Evolutionary conservation across 306 rosid species (phyloP), one percentile per base, ranked within the genome.

Genomic region (Cyclanthera cordifolia): DNA sequence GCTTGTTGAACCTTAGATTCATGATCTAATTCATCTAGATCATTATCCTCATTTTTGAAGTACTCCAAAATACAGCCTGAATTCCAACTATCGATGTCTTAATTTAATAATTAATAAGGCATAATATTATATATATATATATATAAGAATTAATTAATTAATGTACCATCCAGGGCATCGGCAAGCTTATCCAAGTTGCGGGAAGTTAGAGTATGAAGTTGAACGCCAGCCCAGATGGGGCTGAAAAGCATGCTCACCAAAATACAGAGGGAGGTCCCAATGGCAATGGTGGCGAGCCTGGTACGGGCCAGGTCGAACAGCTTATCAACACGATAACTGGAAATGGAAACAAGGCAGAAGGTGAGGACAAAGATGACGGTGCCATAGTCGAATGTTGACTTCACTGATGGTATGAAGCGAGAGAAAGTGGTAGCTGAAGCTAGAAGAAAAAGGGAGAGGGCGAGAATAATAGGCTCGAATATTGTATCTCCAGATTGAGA

Each of bases 221-320:
- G 91, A 45, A 67, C 67, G 72, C 99, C 96, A 37, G 99, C 96
- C 99, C 96, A 93, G n/a, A 89, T 53, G 67, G 99, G 99, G 19
- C 82, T 72, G 75, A 93, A 53, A 25, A 74, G 58, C 13, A 80
- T 32, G 81, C 84, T 90, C 1, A 86, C 76, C 1, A 82, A 46
- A 6, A 85, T 69, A 79, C 96, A 90, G 53, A 93, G 67, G 2
- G 79, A 21, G 9, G 91, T 79, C 4, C 96, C 99, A 54, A 90
- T 78, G 53, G 85, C 58, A 57, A 93, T 77, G n/a, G 99, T 93
- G 49, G 70, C 74, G 8, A 87, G 3, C 68, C 99, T 86, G 10
- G 74, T 51, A 46, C 69, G 85, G 23, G 91, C 94, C 84, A 87
- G 0, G 4, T 1, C 39, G 1, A 90, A 71, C 67, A 90, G 58